Base-by-base conservation (phyloP, 2,329 filamentous ascomycete genomes). In the Beauveria sp. region DNA sequence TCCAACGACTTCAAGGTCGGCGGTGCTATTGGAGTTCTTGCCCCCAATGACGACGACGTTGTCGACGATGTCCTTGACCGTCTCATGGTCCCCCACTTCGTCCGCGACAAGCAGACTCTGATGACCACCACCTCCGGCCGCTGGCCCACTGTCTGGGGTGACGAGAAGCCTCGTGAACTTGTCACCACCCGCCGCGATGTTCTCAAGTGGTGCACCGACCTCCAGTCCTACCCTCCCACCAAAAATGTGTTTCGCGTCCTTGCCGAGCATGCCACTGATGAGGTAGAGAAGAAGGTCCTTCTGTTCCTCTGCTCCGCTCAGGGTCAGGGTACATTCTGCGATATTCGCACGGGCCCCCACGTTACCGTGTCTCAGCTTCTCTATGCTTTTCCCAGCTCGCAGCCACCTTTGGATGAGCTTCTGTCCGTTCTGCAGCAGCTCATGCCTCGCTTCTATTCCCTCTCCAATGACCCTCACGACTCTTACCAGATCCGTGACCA, bases 131-230 rank as follows among this genome's bases (percentile, higher is more conserved):
- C 82, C 41, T 84, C 81, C 63, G 93, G 93, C 40, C 84, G 94
- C 55, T 99, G 93, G 93, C 94, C 94, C 4, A 99, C 94, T 0
- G 96, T 99, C 55, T 99, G 94, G 94, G 94, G 93, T 47, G 91
- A 96, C 2, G 93, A 97, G 22, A 77, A 90, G 73, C 76, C 92
- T 7, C 85, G 94, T 61, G 88, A 94, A 71, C 79, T 99, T n/a
- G 80, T 92, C 61, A 96, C 93, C 3, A 97, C 92, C 0, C 86
- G 93, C 53, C 84, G 93, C 55, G 93, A 96, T 72, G 79, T 99
- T n/a, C 79, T 99, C 60, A 96, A 89, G 10, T 99, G 94, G 94
- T 97, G 92, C 72, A 87, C 89, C 28, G 94, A 99, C 72, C 85
- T 97, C 64, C 92, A 97, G 73, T 96, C 91, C 16, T 92, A 93